Evolutionary conservation across 169 alveolate species (phyloP).

Genomic region (Perkinsus olseni): DNA sequence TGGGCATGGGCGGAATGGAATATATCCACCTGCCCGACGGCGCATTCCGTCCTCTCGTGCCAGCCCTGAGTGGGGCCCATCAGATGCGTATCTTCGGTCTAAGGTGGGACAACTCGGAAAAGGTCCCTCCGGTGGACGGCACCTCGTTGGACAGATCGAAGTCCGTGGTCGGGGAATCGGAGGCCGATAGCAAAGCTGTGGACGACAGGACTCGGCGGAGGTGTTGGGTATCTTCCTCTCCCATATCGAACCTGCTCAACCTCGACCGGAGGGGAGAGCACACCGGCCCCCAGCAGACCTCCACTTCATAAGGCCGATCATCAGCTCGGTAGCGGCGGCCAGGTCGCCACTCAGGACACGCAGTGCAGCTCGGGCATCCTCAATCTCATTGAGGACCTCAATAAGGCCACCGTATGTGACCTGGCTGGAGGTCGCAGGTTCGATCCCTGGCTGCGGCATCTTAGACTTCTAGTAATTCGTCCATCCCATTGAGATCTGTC

Average conservation of each 20-base stretch:
- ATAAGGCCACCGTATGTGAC: not conserved
- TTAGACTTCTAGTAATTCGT: not conserved
- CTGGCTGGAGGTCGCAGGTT: not conserved
- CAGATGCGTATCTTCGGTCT: not conserved
- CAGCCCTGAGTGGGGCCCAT: not conserved
- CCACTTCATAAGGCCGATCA: not conserved
- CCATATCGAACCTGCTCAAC: not conserved
- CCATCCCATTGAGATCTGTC: not conserved
- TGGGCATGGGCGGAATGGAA: too few relatives aligned
- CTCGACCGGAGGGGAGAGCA: too few relatives aligned
- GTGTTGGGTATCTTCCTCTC: not conserved
- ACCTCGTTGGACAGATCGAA: not conserved
- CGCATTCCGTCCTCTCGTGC: not conserved
- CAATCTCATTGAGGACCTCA: not conserved
- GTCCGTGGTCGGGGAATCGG: not conserved
- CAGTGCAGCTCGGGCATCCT: not conserved
- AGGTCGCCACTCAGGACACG: not conserved
- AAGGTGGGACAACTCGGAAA: not conserved
- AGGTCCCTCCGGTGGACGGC: not conserved
- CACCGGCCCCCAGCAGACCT: not conserved
- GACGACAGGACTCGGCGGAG: not conserved
- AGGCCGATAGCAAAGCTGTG: not conserved
- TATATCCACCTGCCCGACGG: not conserved
- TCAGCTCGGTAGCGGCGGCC: not conserved
- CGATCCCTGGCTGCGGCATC: not conserved